Conservation (phyloP, 208 protist species). For the Crithidia thermophila region DNA sequence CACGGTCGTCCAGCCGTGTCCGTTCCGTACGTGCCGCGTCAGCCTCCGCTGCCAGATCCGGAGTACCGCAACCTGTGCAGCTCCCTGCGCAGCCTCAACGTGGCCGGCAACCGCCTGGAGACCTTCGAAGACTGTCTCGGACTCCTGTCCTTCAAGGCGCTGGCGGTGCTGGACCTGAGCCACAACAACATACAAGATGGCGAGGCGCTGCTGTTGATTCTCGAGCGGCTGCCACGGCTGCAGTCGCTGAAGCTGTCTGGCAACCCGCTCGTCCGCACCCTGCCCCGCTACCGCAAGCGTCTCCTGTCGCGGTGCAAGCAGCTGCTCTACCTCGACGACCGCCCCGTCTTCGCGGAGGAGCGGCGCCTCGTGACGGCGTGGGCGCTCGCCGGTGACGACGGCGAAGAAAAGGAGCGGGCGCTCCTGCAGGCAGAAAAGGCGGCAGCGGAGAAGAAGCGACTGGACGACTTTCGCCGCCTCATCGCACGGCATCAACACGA, state of each 20-base stretch:
- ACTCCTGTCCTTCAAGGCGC: constrained; percentile 72
- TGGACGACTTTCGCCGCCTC: constrained; percentile 81
- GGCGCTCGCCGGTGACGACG: constrained; percentile 76
- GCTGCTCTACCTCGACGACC: constrained; percentile 93
- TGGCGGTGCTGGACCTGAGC: constrained; percentile 91
- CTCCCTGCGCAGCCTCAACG: constrained; percentile 82
- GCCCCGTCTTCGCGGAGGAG: constrained; percentile 90
- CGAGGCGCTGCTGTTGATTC: constrained; percentile 77
- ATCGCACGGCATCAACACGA: constrained; percentile 30
- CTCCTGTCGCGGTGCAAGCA: constrained; percentile 63
- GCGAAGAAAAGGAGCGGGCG: constrained; percentile 59
- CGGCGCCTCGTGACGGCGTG: constrained; percentile 88
- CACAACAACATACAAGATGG: constrained; percentile 90
- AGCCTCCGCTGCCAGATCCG: constrained; percentile 28
- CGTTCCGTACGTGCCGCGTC: not conserved
- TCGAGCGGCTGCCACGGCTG: constrained; percentile 79
- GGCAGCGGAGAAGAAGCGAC: constrained; percentile 61
- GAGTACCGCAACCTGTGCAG: constrained; percentile 64
- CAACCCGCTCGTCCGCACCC: constrained; percentile 84
- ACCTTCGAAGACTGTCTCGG: constrained; percentile 52
- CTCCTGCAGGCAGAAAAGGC: constrained; percentile 43
- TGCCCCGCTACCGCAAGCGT: constrained; percentile 88
- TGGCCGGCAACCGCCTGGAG: constrained; percentile 81
- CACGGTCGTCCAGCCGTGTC: not conserved
- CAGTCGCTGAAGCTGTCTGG: constrained; percentile 87